A percentile compares a stretch with the other conserved stretches of the same genome.
Conservation (phyloP, 2,329 filamentous ascomycete genomes). For the Colletotrichum sp. region DNA sequence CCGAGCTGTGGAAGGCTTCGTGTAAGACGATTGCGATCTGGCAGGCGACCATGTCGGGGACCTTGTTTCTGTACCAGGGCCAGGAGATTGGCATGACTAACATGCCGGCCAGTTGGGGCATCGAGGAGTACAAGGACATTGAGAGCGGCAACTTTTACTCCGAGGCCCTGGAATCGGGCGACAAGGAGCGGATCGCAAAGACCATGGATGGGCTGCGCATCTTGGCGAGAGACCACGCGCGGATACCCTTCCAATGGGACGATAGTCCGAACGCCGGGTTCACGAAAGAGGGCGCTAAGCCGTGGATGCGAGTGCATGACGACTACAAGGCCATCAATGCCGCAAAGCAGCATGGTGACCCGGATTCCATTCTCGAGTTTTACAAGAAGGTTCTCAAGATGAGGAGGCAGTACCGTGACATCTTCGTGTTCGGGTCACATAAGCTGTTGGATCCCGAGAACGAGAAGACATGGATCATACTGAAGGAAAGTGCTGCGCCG, state of each 20-base stretch:
- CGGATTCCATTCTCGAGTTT: slow-evolving; percentile 59
- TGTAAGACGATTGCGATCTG: slow-evolving; percentile 60
- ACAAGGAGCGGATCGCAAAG: slow-evolving; percentile 40
- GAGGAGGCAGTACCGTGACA: slow-evolving; percentile 58
- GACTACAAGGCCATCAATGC: slow-evolving; percentile 63
- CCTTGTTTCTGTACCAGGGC: slow-evolving; percentile 64
- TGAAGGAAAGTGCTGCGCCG: slow-evolving; percentile 38
- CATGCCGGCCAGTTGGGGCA: slow-evolving; percentile 52
- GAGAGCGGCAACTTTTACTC: slow-evolving; percentile 58
- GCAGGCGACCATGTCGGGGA: slow-evolving; percentile 55
- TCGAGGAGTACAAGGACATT: slow-evolving; percentile 60
- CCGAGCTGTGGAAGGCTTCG: slow-evolving; percentile 46
- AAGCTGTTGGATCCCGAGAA: slow-evolving; percentile 54
- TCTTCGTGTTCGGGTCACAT: slow-evolving; percentile 69
- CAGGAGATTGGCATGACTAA: slow-evolving; percentile 69
- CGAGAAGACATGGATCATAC: slow-evolving; percentile 62
- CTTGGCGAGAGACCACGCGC: slow-evolving; percentile 67
- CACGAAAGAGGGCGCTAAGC: slow-evolving; percentile 45
- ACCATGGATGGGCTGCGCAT: slow-evolving; percentile 60
- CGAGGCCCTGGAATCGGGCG: slow-evolving; percentile 41
- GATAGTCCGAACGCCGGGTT: slow-evolving; percentile 65
- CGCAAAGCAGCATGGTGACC: slow-evolving; percentile 48
- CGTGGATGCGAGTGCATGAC: slow-evolving; percentile 74
- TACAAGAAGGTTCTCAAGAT: slow-evolving; percentile 59
- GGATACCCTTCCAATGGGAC: slow-evolving; percentile 73